Base-by-base conservation (phyloP, 2,329 filamentous ascomycete genomes). In the Phaeosphaeriaceae sp. region DNA sequence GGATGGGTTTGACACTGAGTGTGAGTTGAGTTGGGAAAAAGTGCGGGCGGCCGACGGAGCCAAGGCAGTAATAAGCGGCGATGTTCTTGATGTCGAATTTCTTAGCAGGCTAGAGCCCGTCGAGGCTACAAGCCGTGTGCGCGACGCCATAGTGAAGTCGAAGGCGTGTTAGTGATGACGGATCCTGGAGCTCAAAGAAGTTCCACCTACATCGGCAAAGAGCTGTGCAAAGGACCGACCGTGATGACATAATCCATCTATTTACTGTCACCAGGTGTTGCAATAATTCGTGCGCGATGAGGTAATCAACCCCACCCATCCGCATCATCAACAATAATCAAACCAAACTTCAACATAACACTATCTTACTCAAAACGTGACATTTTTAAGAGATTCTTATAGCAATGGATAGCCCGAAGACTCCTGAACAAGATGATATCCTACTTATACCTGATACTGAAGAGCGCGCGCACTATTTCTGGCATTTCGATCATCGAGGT, bases 21-120 rank as follows among this genome's bases (percentile, higher is more conserved):
- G 64, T 17, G 63, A 61, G 56, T 54, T 65, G 49, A 66, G 56
- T 55, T 70, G 66, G 18, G 63, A 61, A 63, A 71, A 71, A 61
- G 50, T 55, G 58, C 69, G 69, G 50, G 47, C 43, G 7, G 58
- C 43, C 13, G 58, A 36, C 32, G 50, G 48, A 28, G 42, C 48
- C 48, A 66, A 36, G 41, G 59, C 52, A 42, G 60, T 54, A 50
- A 58, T 56, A 20, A 63, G 42, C n/a, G 62, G 57, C 23, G 52
- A 46, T 58, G 48, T 52, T 38, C 59, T 51, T 30, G 56, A 50
- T n/a, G 29, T 38, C 29, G 67, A 63, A 32, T 54, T 47, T 42
- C 61, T 55, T 35, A 67, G 52, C 47, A 71, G 40, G 37, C 54
- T 57, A 37, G 66, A 67, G 48, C 62, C 64, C 47, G 63, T 65